Conservation (phyloP, 2,329 filamentous ascomycete species). For the Penicillium digitatum region DNA sequence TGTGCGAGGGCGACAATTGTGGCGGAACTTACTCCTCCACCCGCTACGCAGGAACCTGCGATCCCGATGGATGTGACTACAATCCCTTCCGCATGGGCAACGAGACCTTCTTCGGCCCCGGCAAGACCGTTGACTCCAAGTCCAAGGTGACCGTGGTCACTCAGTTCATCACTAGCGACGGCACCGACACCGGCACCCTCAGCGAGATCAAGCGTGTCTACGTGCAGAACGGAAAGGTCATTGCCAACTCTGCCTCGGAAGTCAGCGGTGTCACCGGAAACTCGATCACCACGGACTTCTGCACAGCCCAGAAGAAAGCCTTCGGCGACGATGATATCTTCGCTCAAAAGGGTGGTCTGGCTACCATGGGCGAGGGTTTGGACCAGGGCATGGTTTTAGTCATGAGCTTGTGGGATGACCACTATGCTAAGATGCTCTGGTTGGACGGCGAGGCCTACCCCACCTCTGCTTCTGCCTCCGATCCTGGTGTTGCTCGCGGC, state of each 20-base stretch:
- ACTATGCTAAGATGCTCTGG: conserved; percentile 68
- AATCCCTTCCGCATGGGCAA: conserved; percentile 65
- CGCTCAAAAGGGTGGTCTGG: conserved; percentile 53
- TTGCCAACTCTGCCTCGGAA: conserved; percentile 52
- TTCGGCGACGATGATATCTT: conserved; percentile 57
- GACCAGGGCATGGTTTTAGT: conserved; percentile 60
- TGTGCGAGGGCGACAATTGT: conserved; percentile 52
- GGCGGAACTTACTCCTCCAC: conserved; percentile 51
- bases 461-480: conserved; percentile 39
- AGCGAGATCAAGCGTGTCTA: conserved; percentile 62
- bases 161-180: conserved; percentile 57
- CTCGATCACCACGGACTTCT: conserved; percentile 57
- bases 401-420: conserved; percentile 61
- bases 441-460: conserved; percentile 63
- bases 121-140: conserved; percentile 57
- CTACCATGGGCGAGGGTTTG: conserved; percentile 54
- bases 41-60: conserved; percentile 61
- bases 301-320: conserved; percentile 52
- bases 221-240: conserved; percentile 58
- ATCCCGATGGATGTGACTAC: conserved; percentile 68
- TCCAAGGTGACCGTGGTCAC: conserved; percentile 63
- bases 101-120: conserved; percentile 59
- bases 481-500: conserved; percentile 53
- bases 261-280: conserved; percentile 50
- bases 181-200: conserved; percentile 52